phyloP scores from a whole-genome alignment of 108 stramenopile genomes.

The Ochromonas danica region DNA sequence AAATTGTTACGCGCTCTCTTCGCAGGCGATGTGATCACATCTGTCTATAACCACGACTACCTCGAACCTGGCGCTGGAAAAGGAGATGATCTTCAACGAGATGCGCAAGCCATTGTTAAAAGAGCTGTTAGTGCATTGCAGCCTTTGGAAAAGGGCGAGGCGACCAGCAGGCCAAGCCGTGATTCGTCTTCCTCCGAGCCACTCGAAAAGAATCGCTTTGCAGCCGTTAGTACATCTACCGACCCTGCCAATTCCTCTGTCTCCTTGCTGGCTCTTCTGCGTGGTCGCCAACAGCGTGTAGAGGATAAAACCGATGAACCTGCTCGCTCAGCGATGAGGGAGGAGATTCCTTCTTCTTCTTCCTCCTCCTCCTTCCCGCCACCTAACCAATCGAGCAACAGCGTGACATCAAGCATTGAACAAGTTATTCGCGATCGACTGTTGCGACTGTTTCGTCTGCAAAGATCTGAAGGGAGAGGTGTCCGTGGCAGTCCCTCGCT shows the following conservation, averaged over 20 bases:
- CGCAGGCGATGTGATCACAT: slow-evolving; percentile 22
- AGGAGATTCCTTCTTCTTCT: background rate
- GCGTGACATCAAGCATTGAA: slow-evolving; percentile 6
- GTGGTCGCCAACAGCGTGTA: background rate
- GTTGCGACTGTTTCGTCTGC: background rate
- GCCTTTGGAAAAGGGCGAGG: no score
- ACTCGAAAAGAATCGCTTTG: background rate
- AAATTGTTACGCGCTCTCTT: slow-evolving; percentile 17
- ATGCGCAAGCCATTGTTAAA: background rate
- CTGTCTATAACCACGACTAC: slow-evolving; percentile 27
- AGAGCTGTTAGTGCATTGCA: background rate
- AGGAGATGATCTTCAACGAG: background rate
- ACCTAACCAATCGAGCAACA: background rate
- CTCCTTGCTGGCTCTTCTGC: background rate
- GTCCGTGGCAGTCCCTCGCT: background rate
- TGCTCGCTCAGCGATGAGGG: no score
- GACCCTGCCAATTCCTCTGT: background rate
- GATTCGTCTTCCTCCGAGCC: background rate
- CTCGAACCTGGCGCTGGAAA: background rate
- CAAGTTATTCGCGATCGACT: background rate
- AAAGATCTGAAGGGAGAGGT: no score
- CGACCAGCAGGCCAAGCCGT: background rate
- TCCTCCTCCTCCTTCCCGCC: background rate
- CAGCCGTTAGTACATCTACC: background rate
- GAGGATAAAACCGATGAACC: background rate